Conservation (phyloP, 345 rosid species). For the Linum usitatissimum region DNA sequence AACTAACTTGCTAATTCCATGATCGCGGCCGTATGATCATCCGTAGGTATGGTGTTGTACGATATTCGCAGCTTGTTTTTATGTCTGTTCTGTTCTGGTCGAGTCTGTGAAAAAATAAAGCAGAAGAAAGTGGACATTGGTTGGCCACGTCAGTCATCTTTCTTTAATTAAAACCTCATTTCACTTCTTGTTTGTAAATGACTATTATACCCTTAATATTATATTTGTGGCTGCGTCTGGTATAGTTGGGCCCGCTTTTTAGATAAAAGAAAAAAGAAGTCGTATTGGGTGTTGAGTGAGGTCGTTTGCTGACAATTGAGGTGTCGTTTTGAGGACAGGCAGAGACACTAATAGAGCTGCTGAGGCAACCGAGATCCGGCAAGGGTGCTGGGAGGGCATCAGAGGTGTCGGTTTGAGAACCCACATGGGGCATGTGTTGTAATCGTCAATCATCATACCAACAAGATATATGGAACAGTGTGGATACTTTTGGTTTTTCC, state of each 20-base stretch:
- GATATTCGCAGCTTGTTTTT: neutral
- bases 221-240: too few relatives aligned
- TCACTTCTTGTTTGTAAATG: too few relatives aligned
- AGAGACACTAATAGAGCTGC: conserved; percentile 57
- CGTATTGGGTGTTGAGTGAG: too few relatives aligned
- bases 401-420: conserved; percentile 26
- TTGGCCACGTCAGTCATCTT: conserved; percentile 28
- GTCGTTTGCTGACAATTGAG: neutral
- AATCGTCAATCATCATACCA: conserved; percentile 1
- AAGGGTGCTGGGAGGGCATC: conserved; percentile 43
- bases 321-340: conserved; percentile 54
- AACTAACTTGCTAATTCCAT: too few relatives aligned
- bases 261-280: too few relatives aligned
- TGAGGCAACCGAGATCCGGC: conserved; percentile 89
- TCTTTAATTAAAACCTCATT: neutral
- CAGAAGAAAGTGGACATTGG: conserved; percentile 1
- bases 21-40: too few relatives aligned
- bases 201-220: too few relatives aligned
- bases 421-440: conserved; percentile 19
- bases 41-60: too few relatives aligned
- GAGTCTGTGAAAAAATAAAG: neutral
- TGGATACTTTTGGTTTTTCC: neutral
- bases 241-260: too few relatives aligned
- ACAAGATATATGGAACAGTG: neutral
- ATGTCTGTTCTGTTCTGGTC: neutral